phyloP scores from a whole-genome alignment of 345 rosid genomes.

The Eucalyptus tenuipes region DNA sequence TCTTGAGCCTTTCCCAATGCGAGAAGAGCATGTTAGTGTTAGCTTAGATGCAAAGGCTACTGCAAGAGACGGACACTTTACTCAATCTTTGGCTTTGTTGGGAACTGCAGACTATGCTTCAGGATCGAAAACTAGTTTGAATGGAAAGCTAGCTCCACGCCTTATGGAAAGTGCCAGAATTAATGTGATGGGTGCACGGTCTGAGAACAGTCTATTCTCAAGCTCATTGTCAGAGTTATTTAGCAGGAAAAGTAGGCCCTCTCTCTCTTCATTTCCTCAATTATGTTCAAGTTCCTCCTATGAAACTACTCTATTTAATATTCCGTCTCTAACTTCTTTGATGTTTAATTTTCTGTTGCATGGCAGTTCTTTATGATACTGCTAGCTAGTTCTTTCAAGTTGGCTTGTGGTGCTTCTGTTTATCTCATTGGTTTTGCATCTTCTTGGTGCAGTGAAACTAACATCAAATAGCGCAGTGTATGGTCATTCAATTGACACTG shows the following conservation, averaged over 20 bases:
- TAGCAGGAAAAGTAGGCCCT: constrained; percentile 51
- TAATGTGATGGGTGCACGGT: constrained; percentile 27
- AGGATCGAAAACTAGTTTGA: constrained; percentile 29
- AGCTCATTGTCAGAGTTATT: constrained; percentile 81
- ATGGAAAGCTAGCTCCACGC: constrained; percentile 13
- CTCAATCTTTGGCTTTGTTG: constrained; percentile 17
- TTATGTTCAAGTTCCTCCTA: background rate
- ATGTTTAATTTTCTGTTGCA: background rate
- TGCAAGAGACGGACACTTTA: constrained; percentile 16
- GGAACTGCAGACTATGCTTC: constrained; percentile 20
- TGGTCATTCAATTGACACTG: constrained; percentile 25
- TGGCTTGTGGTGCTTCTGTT: background rate
- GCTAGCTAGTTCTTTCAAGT: background rate
- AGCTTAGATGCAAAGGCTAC: constrained; percentile 5
- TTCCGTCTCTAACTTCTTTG: background rate
- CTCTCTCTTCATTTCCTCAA: background rate
- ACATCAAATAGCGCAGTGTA: constrained; percentile 15
- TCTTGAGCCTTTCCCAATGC: constrained; percentile 3
- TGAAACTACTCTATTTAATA: background rate
- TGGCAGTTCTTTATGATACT: background rate
- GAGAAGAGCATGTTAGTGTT: constrained; percentile 13
- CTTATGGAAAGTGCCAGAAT: constrained; percentile 16
- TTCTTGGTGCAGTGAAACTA: constrained; percentile 34
- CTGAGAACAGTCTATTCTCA: constrained; percentile 88
- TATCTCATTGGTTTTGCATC: background rate